A percentile compares a stretch with the other conserved stretches of the same genome.
These are phyloP conservation scores for Amborella trichopoda DNA, from an alignment of 164 flowering plant species.

Conservation along the genomic window DNA sequence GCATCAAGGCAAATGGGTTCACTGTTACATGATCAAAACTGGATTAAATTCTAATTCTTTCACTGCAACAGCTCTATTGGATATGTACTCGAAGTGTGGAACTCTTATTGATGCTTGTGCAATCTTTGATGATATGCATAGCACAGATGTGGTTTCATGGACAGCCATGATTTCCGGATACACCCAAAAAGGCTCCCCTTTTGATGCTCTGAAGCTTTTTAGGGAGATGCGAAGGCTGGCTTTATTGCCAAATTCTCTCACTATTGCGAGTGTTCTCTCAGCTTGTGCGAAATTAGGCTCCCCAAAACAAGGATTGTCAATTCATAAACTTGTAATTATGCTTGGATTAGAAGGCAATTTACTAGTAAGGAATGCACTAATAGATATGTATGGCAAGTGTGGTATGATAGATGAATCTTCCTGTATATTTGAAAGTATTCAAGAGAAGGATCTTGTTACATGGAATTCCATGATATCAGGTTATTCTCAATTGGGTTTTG, in stretches of 20 bases:
- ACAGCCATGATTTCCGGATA: conserved; percentile 82
- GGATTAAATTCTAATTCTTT: conserved; percentile 28
- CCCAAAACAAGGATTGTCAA: conserved; percentile 25
- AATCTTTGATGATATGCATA: conserved; percentile 31
- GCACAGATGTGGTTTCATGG: conserved; percentile 56
- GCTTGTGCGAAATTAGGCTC: conserved; percentile 39
- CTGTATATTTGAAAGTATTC: conserved; percentile 26
- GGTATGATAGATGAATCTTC: conserved; percentile 31
- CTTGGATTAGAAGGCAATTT: conserved; percentile 33
- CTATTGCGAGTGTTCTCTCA: conserved; percentile 49
- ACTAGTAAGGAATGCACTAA: conserved; percentile 44
- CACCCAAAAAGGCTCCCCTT: conserved; percentile 28
- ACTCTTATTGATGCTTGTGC: conserved; percentile 39
- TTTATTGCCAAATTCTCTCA: conserved; percentile 36
- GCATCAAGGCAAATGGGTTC: conserved; percentile 80
- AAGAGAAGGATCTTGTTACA: conserved; percentile 38
- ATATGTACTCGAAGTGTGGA: conserved; percentile 65
- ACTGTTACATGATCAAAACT: conserved; percentile 49
- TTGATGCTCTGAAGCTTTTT: conserved; percentile 46
- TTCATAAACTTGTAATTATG: conserved; percentile 39
- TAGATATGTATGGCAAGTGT: conserved; percentile 71
- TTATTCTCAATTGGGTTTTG: conserved; percentile 36
- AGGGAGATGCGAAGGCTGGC: conserved; percentile 23
- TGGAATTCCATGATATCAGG: conserved; percentile 78
- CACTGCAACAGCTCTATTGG: conserved; percentile 33